Conservation (phyloP, 768 basidiomycete genomes). For the Mycena olivaceomarginata region DNA sequence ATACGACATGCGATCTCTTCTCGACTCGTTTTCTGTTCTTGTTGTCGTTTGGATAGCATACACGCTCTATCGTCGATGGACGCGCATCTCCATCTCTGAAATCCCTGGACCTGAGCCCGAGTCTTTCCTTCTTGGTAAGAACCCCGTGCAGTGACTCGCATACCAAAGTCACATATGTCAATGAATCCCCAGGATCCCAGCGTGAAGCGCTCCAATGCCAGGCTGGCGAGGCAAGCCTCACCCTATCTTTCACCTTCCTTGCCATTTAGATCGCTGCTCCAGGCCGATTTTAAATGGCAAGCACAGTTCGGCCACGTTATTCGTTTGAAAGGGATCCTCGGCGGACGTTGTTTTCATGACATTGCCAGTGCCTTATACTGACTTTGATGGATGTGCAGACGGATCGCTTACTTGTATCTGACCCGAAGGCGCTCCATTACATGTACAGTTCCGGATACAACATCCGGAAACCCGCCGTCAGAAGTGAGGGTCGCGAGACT, state of each 20-base stretch:
- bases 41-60: constrained; percentile 37
- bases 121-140: constrained; percentile 68
- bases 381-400: constrained; percentile 56
- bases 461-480: constrained; percentile 71
- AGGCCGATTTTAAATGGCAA: constrained; percentile 71
- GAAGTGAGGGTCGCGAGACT: constrained; percentile 69
- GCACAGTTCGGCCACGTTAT: constrained; percentile 56
- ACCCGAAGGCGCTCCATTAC: constrained; percentile 76
- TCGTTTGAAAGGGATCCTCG: constrained; percentile 63
- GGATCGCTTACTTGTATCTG: constrained; percentile 72
- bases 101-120: constrained; percentile 70
- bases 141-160: neutral
- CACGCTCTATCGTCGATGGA: constrained; percentile 56
- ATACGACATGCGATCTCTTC: neutral
- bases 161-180: neutral
- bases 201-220: constrained; percentile 70
- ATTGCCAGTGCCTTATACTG: neutral
- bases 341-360: neutral
- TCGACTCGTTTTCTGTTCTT: constrained; percentile 3
- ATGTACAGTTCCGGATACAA: constrained; percentile 63
- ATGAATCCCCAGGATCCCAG: constrained; percentile 64
- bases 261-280: constrained; percentile 46
- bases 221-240: constrained; percentile 56
- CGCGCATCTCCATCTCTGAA: constrained; percentile 63
- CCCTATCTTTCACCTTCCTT: neutral